Base-by-base conservation (phyloP, 768 basidiomycete species). In the Phanerodontia chrysosporium region DNA sequence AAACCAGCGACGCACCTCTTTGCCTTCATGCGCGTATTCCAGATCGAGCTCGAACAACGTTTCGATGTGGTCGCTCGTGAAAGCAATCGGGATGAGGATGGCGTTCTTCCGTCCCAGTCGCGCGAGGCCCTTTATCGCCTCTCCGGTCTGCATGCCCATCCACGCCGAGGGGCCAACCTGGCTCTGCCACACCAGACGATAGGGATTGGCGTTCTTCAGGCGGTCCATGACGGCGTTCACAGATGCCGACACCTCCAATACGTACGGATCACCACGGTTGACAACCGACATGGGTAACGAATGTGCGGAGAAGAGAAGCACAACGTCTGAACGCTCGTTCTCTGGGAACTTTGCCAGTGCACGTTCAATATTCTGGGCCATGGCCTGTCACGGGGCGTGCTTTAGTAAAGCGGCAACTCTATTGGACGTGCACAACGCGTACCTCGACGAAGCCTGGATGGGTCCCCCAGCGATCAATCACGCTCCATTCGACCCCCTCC, bases 61-160 rank as follows among this genome's bases (percentile, higher is more conserved):
- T 78, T 99, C 97, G 67, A 99, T 98, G 71, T 99, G 97, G 74
- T 99, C 97, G 71, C 90, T 95, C 14, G 97, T 99, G 76, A 99
- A 99, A 25, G 97, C 97, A 62, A 99, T 95, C 0, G 97, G 97
- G 7, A 99, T 85, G 39, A 98, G 76, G 57, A 98, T 80, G 3
- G 81, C 86, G 62, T 86, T 83, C 71, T 90, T 92, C 70, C 80
- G 83, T 29, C 89, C 89, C 42, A 91, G 75, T 18, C 86, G 82
- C 53, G 89, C 87, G 45, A 92, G 79, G 18, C 90, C 91, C 78
- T 97, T 93, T 69, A 99, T 76, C 46, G 95, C 91, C 55, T 92
- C 94, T 18, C 83, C 79, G 1, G 97, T 99, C 73, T 98, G 95
- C 77, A 93, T 94, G 3, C 97, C 97, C 83, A 98, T 92, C 97